Base-by-base conservation (phyloP, 805 yeast genomes). In the Pichia scutulata region DNA sequence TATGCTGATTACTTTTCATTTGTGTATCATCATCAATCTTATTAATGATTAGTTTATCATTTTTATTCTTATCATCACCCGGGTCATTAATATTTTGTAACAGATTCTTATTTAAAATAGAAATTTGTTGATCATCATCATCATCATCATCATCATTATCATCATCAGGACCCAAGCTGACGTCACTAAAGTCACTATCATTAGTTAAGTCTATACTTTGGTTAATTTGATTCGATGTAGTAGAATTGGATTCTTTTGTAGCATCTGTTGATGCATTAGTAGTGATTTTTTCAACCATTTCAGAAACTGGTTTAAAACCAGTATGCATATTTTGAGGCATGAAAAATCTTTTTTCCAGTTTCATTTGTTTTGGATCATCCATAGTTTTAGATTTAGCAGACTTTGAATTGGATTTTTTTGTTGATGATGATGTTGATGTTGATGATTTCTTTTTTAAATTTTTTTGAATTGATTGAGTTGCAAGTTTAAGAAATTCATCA, bases 251-350 rank as follows among this genome's bases (percentile, higher is more conserved):
- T 28, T 4, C 14, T 28, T 28, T 7, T 28, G 33, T 7, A 8
- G 30, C 13, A n/a, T n/a, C n/a, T 26, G 18, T 30, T 13, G 36
- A 14, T 4, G 28, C 43, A 12, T 45, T 44, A 19, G 33, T 46
- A 5, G 8, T n/a, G 19, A 45, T 47, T 24, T 19, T 39, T 19
- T 40, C 33, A 18, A 43, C 48, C 7, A 41, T 13, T 14, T n/a
- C 25, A 2, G 78, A 71, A 1, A 81, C 88, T 22, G 69, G 67
- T 37, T 70, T 69, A 56, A 86, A 84, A 0, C 89, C 90, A 0
- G 82, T 76, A 40, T 74, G 77, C 6, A 80, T 90, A 58, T 80
- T 73, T 55, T 82, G 86, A 0, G 93, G 93, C 87, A 85, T 81
- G 62, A 80, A 81, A 55, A 85, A 85, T 43, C 66, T 68, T 61